These are phyloP conservation scores for Boechera divaricarpa DNA, from an alignment of 345 rosid species.

Conservation along the genomic window DNA sequence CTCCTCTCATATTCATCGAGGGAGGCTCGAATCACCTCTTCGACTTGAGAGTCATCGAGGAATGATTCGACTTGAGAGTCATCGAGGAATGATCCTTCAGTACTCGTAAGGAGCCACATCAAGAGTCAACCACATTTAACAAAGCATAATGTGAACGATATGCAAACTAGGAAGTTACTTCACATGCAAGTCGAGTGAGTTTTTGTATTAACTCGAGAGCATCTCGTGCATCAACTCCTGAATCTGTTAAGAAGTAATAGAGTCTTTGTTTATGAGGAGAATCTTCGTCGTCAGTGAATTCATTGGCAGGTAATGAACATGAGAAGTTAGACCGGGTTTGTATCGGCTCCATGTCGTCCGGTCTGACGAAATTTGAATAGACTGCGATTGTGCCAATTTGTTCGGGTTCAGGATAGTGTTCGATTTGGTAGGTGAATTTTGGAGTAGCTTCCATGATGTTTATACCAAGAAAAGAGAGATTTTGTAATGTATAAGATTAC, in stretches of 20 bases:
- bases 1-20: neutral
- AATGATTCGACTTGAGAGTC: neutral
- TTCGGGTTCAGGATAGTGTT: neutral
- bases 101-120: neutral
- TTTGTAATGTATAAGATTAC: neutral
- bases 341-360: neutral
- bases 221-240: neutral
- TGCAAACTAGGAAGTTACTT: neutral
- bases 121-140: conserved; percentile 19
- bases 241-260: conserved; percentile 12
- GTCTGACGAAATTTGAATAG: neutral
- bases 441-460: neutral
- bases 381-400: neutral
- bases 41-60: no score
- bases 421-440: neutral
- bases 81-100: neutral
- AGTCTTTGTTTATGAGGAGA: conserved; percentile 9
- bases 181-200: neutral
- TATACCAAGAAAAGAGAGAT: neutral
- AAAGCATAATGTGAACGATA: conserved; percentile 12
- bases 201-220: neutral
- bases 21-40: conserved; percentile 1
- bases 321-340: neutral
- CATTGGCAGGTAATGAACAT: conserved; percentile 7
- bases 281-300: neutral